A percentile compares a stretch with the other conserved stretches of the same genome.
Evolutionary conservation across 495 filamentous ascomycete species (phyloP).

Genomic region (Echria macrotheca): DNA sequence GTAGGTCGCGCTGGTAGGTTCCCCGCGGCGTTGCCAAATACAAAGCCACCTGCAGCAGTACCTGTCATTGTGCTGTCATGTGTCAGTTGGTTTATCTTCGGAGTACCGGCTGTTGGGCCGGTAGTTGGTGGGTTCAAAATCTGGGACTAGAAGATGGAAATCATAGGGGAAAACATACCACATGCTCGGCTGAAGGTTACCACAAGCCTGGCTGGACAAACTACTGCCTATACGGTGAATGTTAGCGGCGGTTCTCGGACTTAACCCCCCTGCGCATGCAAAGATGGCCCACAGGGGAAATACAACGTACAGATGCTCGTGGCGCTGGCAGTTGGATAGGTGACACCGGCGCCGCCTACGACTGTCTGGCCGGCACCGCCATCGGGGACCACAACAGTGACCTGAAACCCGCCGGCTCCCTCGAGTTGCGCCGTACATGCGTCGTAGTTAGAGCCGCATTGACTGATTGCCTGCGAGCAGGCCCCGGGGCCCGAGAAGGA

Average conservation of each 20-base stretch:
- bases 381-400: conserved; percentile 58
- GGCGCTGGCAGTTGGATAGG: conserved; percentile 42
- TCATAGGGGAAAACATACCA: conserved; percentile 10
- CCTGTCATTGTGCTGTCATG: conserved; percentile 17
- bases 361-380: conserved; percentile 38
- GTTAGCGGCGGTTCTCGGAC: too few species aligned
- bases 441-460: conserved; percentile 59
- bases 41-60: conserved; percentile 21
- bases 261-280: too few species aligned
- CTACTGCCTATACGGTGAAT: conserved; percentile 24
- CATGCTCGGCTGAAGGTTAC: conserved; percentile 20
- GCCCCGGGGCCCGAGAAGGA: conserved; percentile 55
- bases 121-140: too few species aligned
- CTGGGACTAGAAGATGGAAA: too few species aligned
- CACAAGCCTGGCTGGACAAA: conserved; percentile 25
- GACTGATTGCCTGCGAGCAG: conserved; percentile 61
- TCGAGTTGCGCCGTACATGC: conserved; percentile 57
- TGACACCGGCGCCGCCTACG: conserved; percentile 30
- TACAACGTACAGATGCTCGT: conserved; percentile 55
- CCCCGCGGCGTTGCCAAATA: conserved; percentile 20
- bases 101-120: background rate
- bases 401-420: conserved; percentile 47
- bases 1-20: conserved; percentile 24
- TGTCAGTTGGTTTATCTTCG: background rate
- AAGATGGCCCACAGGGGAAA: too few species aligned